Evolutionary conservation across 441 rosid species (phyloP).

Genomic region (Corymbia calophylla): DNA sequence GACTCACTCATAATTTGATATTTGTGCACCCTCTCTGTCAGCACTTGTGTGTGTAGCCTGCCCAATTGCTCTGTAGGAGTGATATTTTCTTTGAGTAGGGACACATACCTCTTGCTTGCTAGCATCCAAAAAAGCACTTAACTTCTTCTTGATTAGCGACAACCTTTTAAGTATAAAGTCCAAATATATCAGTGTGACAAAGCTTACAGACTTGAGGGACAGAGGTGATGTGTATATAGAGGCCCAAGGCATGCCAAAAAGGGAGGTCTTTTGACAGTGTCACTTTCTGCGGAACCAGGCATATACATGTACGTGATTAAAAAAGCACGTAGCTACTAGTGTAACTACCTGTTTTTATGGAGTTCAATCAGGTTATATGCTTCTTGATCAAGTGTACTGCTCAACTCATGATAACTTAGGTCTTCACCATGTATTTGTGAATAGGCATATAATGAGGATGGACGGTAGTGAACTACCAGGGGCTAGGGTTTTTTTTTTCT

Average conservation of each 20-base stretch:
- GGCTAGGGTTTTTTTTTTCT: neutral
- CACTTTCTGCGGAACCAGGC: neutral
- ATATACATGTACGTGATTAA: neutral
- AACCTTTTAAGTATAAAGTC: neutral
- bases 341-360: neutral
- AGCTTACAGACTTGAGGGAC: neutral
- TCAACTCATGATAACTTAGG: neutral
- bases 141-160: neutral
- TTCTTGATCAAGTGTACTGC: neutral
- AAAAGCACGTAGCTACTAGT: neutral
- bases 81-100: neutral
- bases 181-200: neutral
- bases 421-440: neutral
- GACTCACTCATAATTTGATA: neutral
- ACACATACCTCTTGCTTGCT: neutral
- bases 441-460: neutral
- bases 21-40: neutral
- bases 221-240: neutral
- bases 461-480: neutral
- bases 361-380: neutral
- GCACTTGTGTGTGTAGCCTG: neutral
- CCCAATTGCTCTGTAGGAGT: neutral
- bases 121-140: neutral
- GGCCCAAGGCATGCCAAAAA: neutral
- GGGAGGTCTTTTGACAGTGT: neutral